phyloP scores from a whole-genome alignment of 768 basidiomycete genomes.

The Lactarius evosmus region DNA sequence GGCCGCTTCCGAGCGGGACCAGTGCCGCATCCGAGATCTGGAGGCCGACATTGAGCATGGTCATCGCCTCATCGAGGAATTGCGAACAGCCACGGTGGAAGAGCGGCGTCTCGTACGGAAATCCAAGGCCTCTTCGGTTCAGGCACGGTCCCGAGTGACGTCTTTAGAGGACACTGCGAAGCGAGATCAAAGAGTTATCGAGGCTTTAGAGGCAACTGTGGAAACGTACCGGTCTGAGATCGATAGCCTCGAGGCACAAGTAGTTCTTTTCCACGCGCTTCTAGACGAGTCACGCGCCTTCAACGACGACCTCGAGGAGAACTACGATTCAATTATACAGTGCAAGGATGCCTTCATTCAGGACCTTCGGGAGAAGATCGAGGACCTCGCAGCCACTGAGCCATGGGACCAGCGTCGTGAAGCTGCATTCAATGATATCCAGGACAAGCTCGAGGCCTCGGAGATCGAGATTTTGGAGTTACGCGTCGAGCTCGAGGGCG shows the following conservation, averaged over 20 bases:
- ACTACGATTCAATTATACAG: slow-evolving; percentile 11
- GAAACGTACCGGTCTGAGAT: slow-evolving; percentile 11
- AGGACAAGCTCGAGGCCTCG: slow-evolving; percentile 23
- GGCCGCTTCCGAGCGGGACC: slow-evolving; percentile 7
- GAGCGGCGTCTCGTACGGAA: slow-evolving; percentile 10
- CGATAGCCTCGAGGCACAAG: slow-evolving; percentile 19
- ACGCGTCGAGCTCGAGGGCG: slow-evolving; percentile 26
- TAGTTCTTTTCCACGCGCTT: slow-evolving; percentile 17
- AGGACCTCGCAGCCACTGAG: slow-evolving; percentile 10
- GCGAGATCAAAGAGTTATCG: slow-evolving; percentile 14
- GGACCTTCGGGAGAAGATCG: slow-evolving; percentile 23
- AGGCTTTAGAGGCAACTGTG: slow-evolving; percentile 7
- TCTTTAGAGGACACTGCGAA: slow-evolving; percentile 17
- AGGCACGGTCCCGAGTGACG: slow-evolving; percentile 5
- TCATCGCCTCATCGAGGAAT: slow-evolving; percentile 15
- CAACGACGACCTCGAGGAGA: slow-evolving; percentile 25
- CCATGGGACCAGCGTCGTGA: slow-evolving; percentile 13
- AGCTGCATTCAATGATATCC: slow-evolving; percentile 13
- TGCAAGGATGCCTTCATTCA: slow-evolving; percentile 29
- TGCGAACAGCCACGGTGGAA: slow-evolving; percentile 5
- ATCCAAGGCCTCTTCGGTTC: slow-evolving; percentile 6
- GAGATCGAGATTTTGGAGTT: slow-evolving; percentile 26
- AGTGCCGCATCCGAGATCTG: slow-evolving; percentile 17
- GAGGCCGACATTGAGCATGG: slow-evolving; percentile 14
- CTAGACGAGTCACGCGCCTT: slow-evolving; percentile 23